Conservation (phyloP, 2,329 filamentous ascomycete species). For the Cordyceps farinosa region DNA sequence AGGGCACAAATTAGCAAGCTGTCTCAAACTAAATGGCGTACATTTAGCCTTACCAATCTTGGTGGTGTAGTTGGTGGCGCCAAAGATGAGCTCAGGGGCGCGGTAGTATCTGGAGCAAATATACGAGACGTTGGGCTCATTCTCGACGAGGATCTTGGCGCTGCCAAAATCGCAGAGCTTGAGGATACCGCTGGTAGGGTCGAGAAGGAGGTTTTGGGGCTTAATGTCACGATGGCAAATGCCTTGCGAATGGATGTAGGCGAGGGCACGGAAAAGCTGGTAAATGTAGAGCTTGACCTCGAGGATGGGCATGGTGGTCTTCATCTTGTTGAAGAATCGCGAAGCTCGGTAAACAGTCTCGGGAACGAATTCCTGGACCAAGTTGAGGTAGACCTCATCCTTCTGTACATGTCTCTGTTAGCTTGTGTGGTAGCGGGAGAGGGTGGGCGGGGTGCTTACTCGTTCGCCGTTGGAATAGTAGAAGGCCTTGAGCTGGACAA, state of each 20-base stretch:
- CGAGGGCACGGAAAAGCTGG: constrained; percentile 95
- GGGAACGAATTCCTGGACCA: constrained; percentile 96
- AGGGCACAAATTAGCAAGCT: constrained; percentile 57
- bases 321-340: constrained; percentile 99
- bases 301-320: constrained; percentile 97
- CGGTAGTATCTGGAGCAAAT: constrained; percentile 99
- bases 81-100: constrained; percentile 96
- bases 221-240: constrained; percentile 99
- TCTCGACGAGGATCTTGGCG: constrained; percentile 96
- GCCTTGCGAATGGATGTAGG: constrained; percentile 98
- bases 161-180: constrained; percentile 99
- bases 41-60: constrained; percentile 80
- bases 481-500: constrained; percentile 97
- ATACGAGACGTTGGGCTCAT: constrained; percentile 98
- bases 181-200: constrained; percentile 84
- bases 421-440: not conserved
- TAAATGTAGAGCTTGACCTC: constrained; percentile 99
- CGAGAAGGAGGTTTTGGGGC: constrained; percentile 92
- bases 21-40: not conserved
- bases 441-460: constrained; percentile 50
- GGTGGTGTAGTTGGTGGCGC: constrained; percentile 98
- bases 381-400: constrained; percentile 97
- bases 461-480: constrained; percentile 99
- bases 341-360: constrained; percentile 98
- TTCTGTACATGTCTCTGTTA: constrained; percentile 52